phyloP scores from a whole-genome alignment of 2,329 filamentous ascomycete genomes.

The Fusarium albosuccineum region DNA sequence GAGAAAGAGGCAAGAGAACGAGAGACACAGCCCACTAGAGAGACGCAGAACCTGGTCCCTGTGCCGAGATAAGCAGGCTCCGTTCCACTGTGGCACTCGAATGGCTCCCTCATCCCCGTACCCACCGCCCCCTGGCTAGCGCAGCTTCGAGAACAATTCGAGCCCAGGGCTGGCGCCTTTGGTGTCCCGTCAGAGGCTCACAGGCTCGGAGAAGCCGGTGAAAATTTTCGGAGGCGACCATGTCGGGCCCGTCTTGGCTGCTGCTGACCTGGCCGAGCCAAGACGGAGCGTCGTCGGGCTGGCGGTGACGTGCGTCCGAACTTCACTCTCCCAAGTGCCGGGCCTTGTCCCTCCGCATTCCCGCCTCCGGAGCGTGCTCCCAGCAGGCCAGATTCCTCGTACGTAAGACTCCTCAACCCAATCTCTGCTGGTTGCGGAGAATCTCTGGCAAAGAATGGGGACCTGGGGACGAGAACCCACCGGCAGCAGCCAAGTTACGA shows the following conservation, averaged over 20 bases:
- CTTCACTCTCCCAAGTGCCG: neutral
- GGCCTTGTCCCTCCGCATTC: conserved; percentile 31
- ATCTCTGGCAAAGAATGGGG: conserved; percentile 22
- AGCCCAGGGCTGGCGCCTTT: conserved; percentile 4
- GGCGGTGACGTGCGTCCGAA: neutral
- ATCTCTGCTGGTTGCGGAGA: conserved; percentile 40
- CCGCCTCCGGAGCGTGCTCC: neutral
- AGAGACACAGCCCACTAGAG: too few relatives aligned
- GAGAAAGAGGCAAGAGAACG: too few relatives aligned
- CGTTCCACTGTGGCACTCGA: too few relatives aligned
- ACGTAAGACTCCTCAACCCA: conserved; percentile 42
- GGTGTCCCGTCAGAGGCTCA: neutral
- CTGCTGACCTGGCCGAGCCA: neutral
- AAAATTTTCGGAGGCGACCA: conserved; percentile 21
- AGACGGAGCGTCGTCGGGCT: neutral
- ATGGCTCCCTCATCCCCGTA: neutral
- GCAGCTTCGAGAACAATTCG: conserved; percentile 39
- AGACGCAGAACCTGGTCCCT: neutral
- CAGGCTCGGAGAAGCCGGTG: conserved; percentile 19
- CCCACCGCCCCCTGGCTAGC: conserved; percentile 28
- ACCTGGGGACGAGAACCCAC: conserved; percentile 22
- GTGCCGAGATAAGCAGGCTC: conserved; percentile 19
- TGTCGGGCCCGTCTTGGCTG: conserved; percentile 20
- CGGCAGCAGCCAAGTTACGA: neutral
- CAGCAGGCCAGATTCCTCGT: conserved; percentile 11